Evolutionary conservation across 1,284 basidiomycete genomes (phyloP), one percentile per base, ranked within the genome.

Genomic region (Polyporus tsugae): DNA sequence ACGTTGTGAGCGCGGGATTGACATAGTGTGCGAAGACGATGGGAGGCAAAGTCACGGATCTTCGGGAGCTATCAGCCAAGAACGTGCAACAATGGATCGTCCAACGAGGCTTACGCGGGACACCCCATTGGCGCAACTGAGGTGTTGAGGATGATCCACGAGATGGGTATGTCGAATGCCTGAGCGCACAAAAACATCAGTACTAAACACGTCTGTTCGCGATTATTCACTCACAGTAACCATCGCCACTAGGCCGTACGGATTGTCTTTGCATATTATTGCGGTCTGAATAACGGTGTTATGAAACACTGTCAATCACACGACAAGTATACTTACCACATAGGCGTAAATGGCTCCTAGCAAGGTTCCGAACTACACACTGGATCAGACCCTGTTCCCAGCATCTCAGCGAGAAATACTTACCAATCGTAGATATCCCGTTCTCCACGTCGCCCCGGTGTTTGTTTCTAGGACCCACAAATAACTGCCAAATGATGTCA

Each of bases 381-480:
- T 6, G 36, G 22, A 60, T 60, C 13, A 25, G 25, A 7, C 39
- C 22, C 29, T 35, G n/a, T 6, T 29, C 9, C 22, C 38, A 29
- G 25, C 38, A 7, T 25, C 11, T 25, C 36, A 35, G 13, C 7
- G 38, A 33, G 5, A 36, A 10, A 13, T 71, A 13, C 80, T 71
- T 66, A 86, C 85, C 42, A 86, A 75, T 64, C 86, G 82, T 38
- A 87, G 75, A 71, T 85, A 85, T 2, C 82, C 83, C 13, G 83
- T 80, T 55, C 85, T 78, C 81, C 83, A 85, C 11, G 85, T 86
- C 53, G 85, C 84, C 17, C 85, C 86, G 0, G 83, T 85, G 70
- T 84, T 87, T 10, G 84, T 85, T 70, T 86, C 84, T 39, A 86
- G 77, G 1, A 87, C 84, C 84, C 84, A 86, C 1, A 86, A 75